phyloP scores from a whole-genome alignment of 1,284 basidiomycete genomes.

The Amylostereum chailletii region DNA sequence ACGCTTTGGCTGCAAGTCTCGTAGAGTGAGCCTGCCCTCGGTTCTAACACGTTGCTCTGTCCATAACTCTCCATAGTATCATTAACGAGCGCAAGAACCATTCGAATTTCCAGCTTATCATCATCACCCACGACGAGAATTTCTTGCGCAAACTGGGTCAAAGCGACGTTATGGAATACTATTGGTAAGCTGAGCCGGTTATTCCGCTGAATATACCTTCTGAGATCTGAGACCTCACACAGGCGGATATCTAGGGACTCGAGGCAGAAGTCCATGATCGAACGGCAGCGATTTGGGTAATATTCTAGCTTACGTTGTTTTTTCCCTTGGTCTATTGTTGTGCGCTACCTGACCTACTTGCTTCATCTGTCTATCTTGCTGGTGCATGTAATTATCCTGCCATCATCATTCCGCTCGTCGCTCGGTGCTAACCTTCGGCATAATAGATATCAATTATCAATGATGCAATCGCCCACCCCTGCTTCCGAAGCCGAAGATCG shows the following conservation, averaged over 20 bases:
- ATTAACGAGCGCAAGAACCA: slow-evolving; percentile 86
- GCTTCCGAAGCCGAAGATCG: too few species aligned
- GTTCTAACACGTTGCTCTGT: neutral
- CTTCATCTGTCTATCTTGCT: too few species aligned
- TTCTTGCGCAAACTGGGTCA: slow-evolving; percentile 80
- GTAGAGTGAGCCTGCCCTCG: slow-evolving; percentile 64
- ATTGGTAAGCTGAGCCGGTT: slow-evolving; percentile 52
- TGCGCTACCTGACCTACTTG: too few species aligned
- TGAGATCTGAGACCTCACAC: slow-evolving; percentile 5
- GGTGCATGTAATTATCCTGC: too few species aligned
- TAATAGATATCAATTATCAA: too few species aligned
- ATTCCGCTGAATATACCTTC: neutral
- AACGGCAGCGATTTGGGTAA: slow-evolving; percentile 56
- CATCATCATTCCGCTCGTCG: too few species aligned
- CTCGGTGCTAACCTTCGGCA: too few species aligned
- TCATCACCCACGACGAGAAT: slow-evolving; percentile 95
- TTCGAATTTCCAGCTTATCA: slow-evolving; percentile 93
- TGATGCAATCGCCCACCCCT: too few species aligned
- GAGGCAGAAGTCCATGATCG: slow-evolving; percentile 67
- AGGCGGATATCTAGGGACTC: slow-evolving; percentile 54
- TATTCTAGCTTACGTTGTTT: neutral
- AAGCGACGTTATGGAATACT: slow-evolving; percentile 84
- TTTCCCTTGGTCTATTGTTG: neutral
- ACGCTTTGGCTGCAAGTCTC: slow-evolving; percentile 85
- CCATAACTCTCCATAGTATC: slow-evolving; percentile 44